These are phyloP conservation scores for Rhizomucor miehei DNA, from an alignment of 371 early-diverging fungal genomes.

Conservation along the genomic window DNA sequence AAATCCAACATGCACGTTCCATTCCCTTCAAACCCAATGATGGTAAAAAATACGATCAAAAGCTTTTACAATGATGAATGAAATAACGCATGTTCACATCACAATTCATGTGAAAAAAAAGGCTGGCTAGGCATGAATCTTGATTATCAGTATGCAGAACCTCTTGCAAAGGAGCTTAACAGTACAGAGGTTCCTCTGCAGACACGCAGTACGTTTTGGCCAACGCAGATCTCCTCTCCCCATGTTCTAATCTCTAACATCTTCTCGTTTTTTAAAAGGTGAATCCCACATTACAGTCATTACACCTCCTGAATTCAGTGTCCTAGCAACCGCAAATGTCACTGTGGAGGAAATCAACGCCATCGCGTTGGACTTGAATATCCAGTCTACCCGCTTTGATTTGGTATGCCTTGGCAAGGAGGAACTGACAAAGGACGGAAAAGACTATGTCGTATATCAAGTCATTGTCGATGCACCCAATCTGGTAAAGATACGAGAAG, in stretches of 20 bases:
- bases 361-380: slow-evolving; percentile 49
- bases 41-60: slow-evolving; percentile 7
- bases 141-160: slow-evolving; percentile 54
- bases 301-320: slow-evolving; percentile 70
- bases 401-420: slow-evolving; percentile 69
- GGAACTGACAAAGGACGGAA: slow-evolving; percentile 26
- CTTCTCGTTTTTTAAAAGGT: slow-evolving; percentile 22
- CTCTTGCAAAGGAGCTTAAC: slow-evolving; percentile 53
- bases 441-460: slow-evolving; percentile 37
- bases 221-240: not conserved
- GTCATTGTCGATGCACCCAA: slow-evolving; percentile 35
- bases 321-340: slow-evolving; percentile 55
- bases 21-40: slow-evolving; percentile 52
- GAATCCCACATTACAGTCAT: slow-evolving; percentile 81
- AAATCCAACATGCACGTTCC: slow-evolving; percentile 38
- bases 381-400: slow-evolving; percentile 57
- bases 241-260: slow-evolving; percentile 4
- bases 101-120: not conserved
- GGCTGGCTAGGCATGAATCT: slow-evolving; percentile 64
- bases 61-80: not conserved
- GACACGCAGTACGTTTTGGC: slow-evolving; percentile 28
- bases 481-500: slow-evolving; percentile 45
- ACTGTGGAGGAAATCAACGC: slow-evolving; percentile 72
- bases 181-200: slow-evolving; percentile 44
- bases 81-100: too few species aligned